Percentiles rank a stretch among this genome's conserved stretches.
phyloP scores from a whole-genome alignment of 2,329 filamentous ascomycete species.

The Stemphylium vesicarium region DNA sequence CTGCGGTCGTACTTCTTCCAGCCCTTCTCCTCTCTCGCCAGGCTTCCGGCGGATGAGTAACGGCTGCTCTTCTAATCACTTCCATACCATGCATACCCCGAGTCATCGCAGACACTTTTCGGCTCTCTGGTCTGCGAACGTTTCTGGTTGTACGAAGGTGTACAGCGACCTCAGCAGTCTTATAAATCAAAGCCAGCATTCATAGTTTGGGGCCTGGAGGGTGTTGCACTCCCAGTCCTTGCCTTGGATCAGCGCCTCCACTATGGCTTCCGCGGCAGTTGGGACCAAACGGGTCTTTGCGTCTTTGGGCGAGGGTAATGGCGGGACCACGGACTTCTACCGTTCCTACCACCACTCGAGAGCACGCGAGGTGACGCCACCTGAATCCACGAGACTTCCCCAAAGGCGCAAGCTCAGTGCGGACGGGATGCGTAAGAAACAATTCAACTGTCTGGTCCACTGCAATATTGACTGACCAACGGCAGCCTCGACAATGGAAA shows the following conservation, averaged over 20 bases:
- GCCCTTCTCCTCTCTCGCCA: constrained; percentile 1
- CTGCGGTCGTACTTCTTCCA: neutral
- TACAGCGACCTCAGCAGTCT: neutral
- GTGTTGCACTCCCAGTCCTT: neutral
- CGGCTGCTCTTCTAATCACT: neutral
- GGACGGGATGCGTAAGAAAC: constrained; percentile 19
- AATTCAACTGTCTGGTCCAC: neutral
- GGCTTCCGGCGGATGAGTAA: constrained; percentile 3
- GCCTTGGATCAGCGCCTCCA: neutral
- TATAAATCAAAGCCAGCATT: neutral
- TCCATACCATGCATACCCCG: constrained; percentile 10
- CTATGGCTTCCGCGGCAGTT: constrained; percentile 7
- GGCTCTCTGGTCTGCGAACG: constrained; percentile 2
- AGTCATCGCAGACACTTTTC: neutral
- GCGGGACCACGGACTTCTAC: constrained; percentile 10
- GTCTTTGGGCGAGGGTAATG: constrained; percentile 8
- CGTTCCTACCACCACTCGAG: constrained; percentile 4
- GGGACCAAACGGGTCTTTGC: constrained; percentile 13
- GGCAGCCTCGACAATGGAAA: constrained; percentile 31
- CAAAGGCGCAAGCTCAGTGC: constrained; percentile 14
- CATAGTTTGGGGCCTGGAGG: neutral
- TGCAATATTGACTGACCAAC: constrained; percentile 14
- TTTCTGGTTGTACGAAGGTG: neutral
- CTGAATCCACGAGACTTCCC: constrained; percentile 1
- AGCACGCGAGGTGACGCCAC: constrained; percentile 1